A percentile compares a stretch with the other conserved stretches of the same genome.
Evolutionary conservation across 495 filamentous ascomycete species (phyloP).

Genomic region (Aspergillus steynii): DNA sequence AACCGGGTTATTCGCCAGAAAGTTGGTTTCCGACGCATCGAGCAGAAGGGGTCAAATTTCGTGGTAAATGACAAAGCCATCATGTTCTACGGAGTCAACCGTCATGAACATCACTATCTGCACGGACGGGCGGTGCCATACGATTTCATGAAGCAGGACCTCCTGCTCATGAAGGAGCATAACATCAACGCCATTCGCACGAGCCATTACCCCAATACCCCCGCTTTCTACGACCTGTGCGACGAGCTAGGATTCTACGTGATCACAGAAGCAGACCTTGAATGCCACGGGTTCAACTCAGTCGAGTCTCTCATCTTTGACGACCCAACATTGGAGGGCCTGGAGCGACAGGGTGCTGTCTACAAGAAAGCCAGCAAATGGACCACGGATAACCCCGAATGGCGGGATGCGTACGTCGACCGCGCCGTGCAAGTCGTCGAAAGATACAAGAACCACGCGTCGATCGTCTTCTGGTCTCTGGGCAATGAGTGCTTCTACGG

Average conservation of each 20-base stretch:
- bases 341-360: neutral
- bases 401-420: slow-evolving; percentile 15
- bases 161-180: slow-evolving; percentile 7
- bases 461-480: slow-evolving; percentile 13
- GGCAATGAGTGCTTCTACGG: slow-evolving; percentile 16
- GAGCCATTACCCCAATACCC: slow-evolving; percentile 1
- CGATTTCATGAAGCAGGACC: slow-evolving; percentile 1
- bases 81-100: slow-evolving; percentile 7
- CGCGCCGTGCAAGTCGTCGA: slow-evolving; percentile 10
- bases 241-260: slow-evolving; percentile 11
- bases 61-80: slow-evolving; percentile 5
- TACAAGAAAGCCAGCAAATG: slow-evolving; percentile 4
- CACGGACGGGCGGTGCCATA: slow-evolving; percentile 2
- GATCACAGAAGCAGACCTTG: slow-evolving; percentile 10
- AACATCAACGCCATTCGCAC: slow-evolving; percentile 12
- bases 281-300: slow-evolving; percentile 11
- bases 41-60: slow-evolving; percentile 3
- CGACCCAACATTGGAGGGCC: neutral
- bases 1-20: neutral
- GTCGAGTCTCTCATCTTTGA: neutral
- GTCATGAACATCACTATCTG: slow-evolving; percentile 9
- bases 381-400: slow-evolving; percentile 16
- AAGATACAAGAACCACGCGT: slow-evolving; percentile 15
- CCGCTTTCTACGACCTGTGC: neutral
- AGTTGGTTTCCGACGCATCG: slow-evolving; percentile 9